phyloP scores from a whole-genome alignment of 139 green algal species.

The Chlorella vulgaris region DNA sequence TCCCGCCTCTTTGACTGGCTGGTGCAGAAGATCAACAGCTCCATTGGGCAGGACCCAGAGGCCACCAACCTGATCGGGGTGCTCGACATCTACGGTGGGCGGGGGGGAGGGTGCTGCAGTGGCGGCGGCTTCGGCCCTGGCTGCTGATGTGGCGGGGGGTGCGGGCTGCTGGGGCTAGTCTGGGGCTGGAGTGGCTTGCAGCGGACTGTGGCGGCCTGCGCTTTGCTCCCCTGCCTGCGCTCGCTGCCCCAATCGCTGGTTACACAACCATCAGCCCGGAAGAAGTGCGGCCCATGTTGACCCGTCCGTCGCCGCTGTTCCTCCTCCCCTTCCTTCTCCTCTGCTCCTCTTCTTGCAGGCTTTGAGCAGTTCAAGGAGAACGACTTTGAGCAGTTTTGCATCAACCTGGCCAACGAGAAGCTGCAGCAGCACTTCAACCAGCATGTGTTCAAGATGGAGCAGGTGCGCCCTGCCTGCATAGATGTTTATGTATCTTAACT shows the following conservation, averaged over 20 bases:
- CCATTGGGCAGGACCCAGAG: slow-evolving; percentile 74
- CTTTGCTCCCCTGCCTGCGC: too few species aligned
- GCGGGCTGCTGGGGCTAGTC: too few species aligned
- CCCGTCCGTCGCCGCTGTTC: background rate
- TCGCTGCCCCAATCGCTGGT: too few species aligned
- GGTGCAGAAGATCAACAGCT: slow-evolving; percentile 79
- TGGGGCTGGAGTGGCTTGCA: too few species aligned
- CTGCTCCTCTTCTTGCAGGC: slow-evolving; percentile 38
- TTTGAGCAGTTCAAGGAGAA: slow-evolving; percentile 94
- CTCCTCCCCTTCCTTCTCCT: background rate
- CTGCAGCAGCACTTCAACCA: slow-evolving; percentile 99
- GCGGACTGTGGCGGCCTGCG: too few species aligned
- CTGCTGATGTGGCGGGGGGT: too few species aligned
- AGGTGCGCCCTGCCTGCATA: slow-evolving; percentile 62
- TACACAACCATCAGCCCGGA: too few species aligned
- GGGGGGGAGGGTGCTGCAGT: background rate
- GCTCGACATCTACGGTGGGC: slow-evolving; percentile 95
- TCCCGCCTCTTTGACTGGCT: slow-evolving; percentile 97
- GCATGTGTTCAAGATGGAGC: slow-evolving; percentile 99
- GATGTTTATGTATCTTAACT: too few species aligned
- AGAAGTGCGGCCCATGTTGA: background rate
- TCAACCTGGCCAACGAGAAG: slow-evolving; percentile 97
- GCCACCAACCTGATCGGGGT: slow-evolving; percentile 80
- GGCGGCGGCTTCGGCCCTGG: too few species aligned
- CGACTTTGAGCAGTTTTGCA: slow-evolving; percentile 96